phyloP scores from a whole-genome alignment of 1,284 basidiomycete species.

The Trichosporon sp. region DNA sequence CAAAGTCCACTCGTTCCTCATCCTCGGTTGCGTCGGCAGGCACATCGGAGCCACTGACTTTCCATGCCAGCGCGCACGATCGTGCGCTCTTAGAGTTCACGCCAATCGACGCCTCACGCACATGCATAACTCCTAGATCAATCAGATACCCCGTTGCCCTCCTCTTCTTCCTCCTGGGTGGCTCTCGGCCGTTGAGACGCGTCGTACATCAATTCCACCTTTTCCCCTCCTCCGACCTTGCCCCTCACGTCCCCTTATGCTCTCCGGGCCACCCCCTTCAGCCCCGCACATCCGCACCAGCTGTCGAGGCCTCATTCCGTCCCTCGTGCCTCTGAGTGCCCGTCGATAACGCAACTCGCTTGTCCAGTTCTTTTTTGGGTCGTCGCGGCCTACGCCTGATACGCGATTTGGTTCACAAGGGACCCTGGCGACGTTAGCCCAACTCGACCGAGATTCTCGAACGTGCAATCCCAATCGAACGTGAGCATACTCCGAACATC shows the following conservation, averaged over 20 bases:
- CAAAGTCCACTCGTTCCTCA: background rate
- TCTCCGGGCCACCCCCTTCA: background rate
- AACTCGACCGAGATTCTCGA: background rate
- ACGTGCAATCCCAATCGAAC: background rate
- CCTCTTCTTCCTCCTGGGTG: background rate
- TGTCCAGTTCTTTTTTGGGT: background rate
- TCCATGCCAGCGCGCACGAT: background rate
- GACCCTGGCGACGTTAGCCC: conserved; percentile 56
- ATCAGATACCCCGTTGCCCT: background rate
- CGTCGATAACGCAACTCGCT: background rate
- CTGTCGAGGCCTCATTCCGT: background rate
- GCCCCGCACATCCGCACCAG: background rate
- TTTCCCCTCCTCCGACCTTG: background rate
- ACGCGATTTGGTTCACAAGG: conserved; percentile 65
- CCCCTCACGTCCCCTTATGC: background rate
- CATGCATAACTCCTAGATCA: background rate
- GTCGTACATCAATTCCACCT: background rate
- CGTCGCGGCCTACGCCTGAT: conserved; percentile 33
- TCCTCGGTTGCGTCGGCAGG: background rate
- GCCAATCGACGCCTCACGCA: background rate
- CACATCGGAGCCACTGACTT: background rate
- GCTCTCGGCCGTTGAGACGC: background rate
- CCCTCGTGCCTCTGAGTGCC: background rate
- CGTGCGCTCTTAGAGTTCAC: background rate
- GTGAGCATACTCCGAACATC: background rate